phyloP scores from a whole-genome alignment of 2,329 filamentous ascomycete species.

The Colletotrichum sansevieriae region DNA sequence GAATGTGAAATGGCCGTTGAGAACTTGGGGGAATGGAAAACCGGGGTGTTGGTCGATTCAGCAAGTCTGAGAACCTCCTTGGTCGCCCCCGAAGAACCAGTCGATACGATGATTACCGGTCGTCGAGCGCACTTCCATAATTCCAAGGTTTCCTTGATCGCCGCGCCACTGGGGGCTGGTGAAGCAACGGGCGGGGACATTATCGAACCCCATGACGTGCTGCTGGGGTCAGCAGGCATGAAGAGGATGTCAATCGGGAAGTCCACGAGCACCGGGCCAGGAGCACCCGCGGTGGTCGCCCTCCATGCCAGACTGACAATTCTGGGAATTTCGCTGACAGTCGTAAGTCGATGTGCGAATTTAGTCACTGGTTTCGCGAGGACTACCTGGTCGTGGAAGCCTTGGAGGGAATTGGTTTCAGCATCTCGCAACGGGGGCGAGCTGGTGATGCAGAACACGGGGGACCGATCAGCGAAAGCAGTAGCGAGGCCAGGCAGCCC shows the following conservation, averaged over 20 bases:
- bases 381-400: slow-evolving; percentile 29
- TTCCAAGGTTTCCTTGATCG: neutral
- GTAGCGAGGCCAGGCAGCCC: slow-evolving; percentile 20
- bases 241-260: slow-evolving; percentile 27
- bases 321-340: slow-evolving; percentile 18
- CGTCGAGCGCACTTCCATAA: slow-evolving; percentile 14
- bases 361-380: slow-evolving; percentile 27
- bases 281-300: slow-evolving; percentile 22
- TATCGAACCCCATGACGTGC: slow-evolving; percentile 18
- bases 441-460: slow-evolving; percentile 29
- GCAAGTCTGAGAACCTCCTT: slow-evolving; percentile 10
- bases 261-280: slow-evolving; percentile 28
- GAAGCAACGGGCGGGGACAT: slow-evolving; percentile 3
- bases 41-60: slow-evolving; percentile 14
- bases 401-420: slow-evolving; percentile 28
- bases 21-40: slow-evolving; percentile 28
- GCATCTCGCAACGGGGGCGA: slow-evolving; percentile 24
- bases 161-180: neutral
- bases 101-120: slow-evolving; percentile 20
- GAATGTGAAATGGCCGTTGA: slow-evolving; percentile 10
- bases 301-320: slow-evolving; percentile 29
- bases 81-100: slow-evolving; percentile 12
- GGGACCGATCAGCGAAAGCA: slow-evolving; percentile 27
- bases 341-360: slow-evolving; percentile 17
- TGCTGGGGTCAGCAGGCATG: neutral